These are phyloP conservation scores for Tolypocladium nubicola DNA, from an alignment of 2,329 filamentous ascomycete species.

Conservation along the genomic window DNA sequence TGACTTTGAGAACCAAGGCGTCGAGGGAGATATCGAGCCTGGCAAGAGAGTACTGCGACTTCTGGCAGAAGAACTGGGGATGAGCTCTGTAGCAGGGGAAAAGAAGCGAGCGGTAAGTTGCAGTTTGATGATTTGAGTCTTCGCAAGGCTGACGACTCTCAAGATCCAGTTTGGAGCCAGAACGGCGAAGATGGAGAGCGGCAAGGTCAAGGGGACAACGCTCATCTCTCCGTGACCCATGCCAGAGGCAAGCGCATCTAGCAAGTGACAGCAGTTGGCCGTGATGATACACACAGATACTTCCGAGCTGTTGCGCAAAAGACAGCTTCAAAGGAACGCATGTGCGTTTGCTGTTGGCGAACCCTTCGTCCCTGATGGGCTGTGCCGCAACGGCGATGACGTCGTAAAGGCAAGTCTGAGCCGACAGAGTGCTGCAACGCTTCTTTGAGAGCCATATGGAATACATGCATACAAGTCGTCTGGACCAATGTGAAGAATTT, in stretches of 20 bases:
- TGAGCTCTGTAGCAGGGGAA: conserved; percentile 64
- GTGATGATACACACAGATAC: conserved; percentile 67
- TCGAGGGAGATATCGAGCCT: conserved; percentile 46
- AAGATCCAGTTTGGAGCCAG: conserved; percentile 75
- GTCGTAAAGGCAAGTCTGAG: conserved; percentile 59
- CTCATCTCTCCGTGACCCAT: conserved; percentile 32
- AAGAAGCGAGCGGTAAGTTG: conserved; percentile 50
- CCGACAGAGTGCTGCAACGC: conserved; percentile 13
- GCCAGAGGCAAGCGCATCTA: not conserved
- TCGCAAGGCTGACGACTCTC: not conserved
- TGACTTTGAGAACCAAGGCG: conserved; percentile 54
- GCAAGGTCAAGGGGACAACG: conserved; percentile 59
- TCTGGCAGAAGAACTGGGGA: conserved; percentile 62
- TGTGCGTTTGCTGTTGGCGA: conserved; percentile 39
- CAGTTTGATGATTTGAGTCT: not conserved
- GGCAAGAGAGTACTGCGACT: conserved; percentile 75
- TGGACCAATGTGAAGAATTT: not conserved
- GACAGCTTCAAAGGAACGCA: conserved; percentile 10
- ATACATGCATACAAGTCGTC: not conserved
- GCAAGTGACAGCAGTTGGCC: conserved; percentile 24
- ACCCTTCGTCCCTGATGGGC: conserved; percentile 24
- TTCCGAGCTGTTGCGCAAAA: conserved; percentile 46
- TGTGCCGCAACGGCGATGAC: conserved; percentile 29
- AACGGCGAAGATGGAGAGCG: conserved; percentile 72
- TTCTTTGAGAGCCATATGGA: not conserved